Evolutionary conservation across 169 alveolate genomes (phyloP).

Genomic region (Babesia ovata): DNA sequence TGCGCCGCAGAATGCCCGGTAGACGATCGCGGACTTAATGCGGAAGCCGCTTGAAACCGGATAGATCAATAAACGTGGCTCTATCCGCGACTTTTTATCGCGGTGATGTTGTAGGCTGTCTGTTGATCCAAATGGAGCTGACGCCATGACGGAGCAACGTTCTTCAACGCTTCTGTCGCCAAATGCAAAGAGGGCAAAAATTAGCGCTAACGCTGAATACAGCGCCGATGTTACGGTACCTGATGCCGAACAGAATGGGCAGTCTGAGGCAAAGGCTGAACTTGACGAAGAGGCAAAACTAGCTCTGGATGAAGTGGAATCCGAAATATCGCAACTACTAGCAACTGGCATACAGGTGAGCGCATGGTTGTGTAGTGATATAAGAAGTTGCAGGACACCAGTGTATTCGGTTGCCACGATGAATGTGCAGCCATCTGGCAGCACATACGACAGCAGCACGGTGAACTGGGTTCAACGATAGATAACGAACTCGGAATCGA

Average conservation of each 20-base stretch:
- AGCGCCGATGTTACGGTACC: not conserved
- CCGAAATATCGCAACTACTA: conserved; percentile 57
- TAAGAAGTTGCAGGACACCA: conserved; percentile 44
- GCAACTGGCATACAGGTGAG: conserved; percentile 61
- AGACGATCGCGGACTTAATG: no score
- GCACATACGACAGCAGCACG: conserved; percentile 11
- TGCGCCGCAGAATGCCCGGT: no score
- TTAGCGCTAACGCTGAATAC: not conserved
- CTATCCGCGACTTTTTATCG: no score
- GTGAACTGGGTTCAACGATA: not conserved
- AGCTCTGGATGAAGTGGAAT: conserved; percentile 44
- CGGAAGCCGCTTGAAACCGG: no score
- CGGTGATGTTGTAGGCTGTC: no score
- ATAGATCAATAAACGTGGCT: no score
- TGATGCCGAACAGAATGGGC: not conserved
- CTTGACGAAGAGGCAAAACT: conserved; percentile 24
- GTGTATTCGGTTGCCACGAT: conserved; percentile 43
- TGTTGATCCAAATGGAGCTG: not conserved
- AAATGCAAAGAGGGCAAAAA: conserved; percentile 3
- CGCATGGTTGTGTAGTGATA: not conserved
- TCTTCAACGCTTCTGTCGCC: conserved; percentile 3
- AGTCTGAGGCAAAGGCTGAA: not conserved
- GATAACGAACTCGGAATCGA: conserved; percentile 56
- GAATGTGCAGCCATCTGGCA: conserved; percentile 53
- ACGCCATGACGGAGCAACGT: conserved; percentile 7